Evolutionary conservation across 1,139 yeast species (phyloP).

Genomic region (Protomyces inouyei): DNA sequence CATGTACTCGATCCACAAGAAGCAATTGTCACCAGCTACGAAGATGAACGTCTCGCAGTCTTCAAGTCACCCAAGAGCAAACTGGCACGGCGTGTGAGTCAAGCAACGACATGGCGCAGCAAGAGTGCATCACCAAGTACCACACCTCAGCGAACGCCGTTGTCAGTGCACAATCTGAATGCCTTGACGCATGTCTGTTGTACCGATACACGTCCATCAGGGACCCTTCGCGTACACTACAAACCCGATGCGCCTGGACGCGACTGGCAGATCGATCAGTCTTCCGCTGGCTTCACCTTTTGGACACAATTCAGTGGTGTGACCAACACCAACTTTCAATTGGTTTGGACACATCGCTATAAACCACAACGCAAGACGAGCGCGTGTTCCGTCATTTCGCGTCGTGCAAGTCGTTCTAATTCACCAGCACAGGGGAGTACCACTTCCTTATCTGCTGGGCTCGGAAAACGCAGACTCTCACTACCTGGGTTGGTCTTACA

Average conservation of each 20-base stretch:
- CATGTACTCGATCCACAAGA: background rate
- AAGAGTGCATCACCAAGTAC: background rate
- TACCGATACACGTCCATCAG: background rate
- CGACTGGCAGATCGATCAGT: background rate
- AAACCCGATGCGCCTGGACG: background rate
- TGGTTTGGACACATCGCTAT: background rate
- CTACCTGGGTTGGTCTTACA: background rate
- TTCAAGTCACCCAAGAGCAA: background rate
- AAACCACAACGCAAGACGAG: background rate
- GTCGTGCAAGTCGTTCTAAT: background rate
- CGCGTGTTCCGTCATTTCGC: background rate
- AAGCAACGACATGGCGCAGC: background rate
- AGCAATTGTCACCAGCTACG: background rate
- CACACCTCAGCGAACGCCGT: background rate
- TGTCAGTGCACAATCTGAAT: background rate
- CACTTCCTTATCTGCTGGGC: background rate
- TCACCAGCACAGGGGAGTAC: background rate
- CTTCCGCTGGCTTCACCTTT: background rate
- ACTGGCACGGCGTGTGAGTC: background rate
- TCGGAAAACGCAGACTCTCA: background rate
- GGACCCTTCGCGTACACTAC: background rate
- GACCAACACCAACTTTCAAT: background rate
- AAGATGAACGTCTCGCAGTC: background rate
- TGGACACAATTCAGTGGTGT: background rate
- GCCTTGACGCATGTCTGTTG: background rate